Conservation (phyloP, 176 grass and related monocot genomes). For the Paspalum notatum region DNA sequence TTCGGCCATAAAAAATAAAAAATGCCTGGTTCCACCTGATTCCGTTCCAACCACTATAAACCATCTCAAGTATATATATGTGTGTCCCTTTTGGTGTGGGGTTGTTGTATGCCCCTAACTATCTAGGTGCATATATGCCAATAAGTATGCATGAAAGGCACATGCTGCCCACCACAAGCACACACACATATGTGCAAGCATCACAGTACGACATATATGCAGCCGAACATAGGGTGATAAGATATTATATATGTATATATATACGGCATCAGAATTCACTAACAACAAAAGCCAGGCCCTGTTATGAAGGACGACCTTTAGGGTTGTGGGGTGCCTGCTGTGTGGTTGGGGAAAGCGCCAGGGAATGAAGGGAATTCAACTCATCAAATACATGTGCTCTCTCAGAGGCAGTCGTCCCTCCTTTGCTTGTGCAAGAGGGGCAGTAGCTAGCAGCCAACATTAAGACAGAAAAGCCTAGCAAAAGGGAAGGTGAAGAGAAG, state of each 20-base stretch:
- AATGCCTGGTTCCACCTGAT: no score
- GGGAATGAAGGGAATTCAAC: slow-evolving; percentile 26
- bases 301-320: slow-evolving; percentile 32
- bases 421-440: slow-evolving; percentile 22
- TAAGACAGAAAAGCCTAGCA: slow-evolving; percentile 33
- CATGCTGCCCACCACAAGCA: slow-evolving; percentile 42
- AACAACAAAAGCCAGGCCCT: slow-evolving; percentile 16
- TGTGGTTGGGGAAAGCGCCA: slow-evolving; percentile 32
- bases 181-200: slow-evolving; percentile 14
- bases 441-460: slow-evolving; percentile 31
- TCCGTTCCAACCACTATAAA: no score
- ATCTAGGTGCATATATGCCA: slow-evolving; percentile 43
- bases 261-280: slow-evolving; percentile 29
- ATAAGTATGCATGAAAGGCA: slow-evolving; percentile 39
- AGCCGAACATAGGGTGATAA: slow-evolving; percentile 21
- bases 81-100: slow-evolving; percentile 24
- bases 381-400: slow-evolving; percentile 38
- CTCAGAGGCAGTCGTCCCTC: slow-evolving; percentile 33
- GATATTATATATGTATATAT: slow-evolving; percentile 19
- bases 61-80: no score
- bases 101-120: slow-evolving; percentile 34
- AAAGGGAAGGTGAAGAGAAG: slow-evolving; percentile 23
- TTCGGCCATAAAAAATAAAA: no score
- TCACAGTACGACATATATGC: slow-evolving; percentile 18
- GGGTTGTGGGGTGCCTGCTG: slow-evolving; percentile 21